Percentiles rank a stretch among this genome's conserved stretches.
These are phyloP conservation scores for Comarum palustre DNA, from an alignment of 306 rosid genomes.

Conservation along the genomic window DNA sequence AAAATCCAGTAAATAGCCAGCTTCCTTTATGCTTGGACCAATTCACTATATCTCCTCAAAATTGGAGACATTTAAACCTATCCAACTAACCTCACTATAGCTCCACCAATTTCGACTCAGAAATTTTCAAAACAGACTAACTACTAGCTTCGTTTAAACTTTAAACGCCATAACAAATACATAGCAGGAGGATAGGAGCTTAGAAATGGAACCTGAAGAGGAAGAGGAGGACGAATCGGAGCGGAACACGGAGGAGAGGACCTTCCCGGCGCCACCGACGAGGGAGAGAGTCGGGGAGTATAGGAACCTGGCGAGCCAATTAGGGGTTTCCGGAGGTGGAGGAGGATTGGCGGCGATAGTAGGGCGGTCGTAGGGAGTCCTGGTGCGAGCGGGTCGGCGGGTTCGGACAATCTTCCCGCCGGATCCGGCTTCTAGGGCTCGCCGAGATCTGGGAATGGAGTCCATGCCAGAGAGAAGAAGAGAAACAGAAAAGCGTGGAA, in stretches of 20 bases:
- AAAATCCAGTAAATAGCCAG: slow-evolving; percentile 14
- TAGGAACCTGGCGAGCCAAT: slow-evolving; percentile 70
- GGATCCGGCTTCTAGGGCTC: slow-evolving; percentile 40
- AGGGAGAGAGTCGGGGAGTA: slow-evolving; percentile 60
- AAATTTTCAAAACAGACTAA: neutral
- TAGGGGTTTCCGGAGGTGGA: slow-evolving; percentile 44
- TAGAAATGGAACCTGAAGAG: slow-evolving; percentile 42
- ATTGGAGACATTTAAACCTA: neutral
- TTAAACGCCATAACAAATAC: neutral
- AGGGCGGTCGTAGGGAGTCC: slow-evolving; percentile 79
- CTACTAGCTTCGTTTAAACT: neutral
- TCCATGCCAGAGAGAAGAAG: slow-evolving; percentile 40
- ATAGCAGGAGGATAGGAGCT: neutral
- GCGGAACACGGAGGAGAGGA: slow-evolving; percentile 54
- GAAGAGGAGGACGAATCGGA: slow-evolving; percentile 44
- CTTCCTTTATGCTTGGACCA: neutral
- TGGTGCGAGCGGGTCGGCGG: slow-evolving; percentile 40
- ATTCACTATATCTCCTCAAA: too few species aligned
- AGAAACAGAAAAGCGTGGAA: neutral
- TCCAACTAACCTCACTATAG: slow-evolving; percentile 1
- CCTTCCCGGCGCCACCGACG: slow-evolving; percentile 74
- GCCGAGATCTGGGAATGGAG: slow-evolving; percentile 55
- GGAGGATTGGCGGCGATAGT: neutral
- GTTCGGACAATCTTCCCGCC: slow-evolving; percentile 79
- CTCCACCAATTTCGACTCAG: neutral